Percentiles rank a stretch among this genome's conserved stretches.
These are phyloP conservation scores for Carnegiea gigantea DNA, from an alignment of 179 eudicot genomes.

Conservation along the genomic window DNA sequence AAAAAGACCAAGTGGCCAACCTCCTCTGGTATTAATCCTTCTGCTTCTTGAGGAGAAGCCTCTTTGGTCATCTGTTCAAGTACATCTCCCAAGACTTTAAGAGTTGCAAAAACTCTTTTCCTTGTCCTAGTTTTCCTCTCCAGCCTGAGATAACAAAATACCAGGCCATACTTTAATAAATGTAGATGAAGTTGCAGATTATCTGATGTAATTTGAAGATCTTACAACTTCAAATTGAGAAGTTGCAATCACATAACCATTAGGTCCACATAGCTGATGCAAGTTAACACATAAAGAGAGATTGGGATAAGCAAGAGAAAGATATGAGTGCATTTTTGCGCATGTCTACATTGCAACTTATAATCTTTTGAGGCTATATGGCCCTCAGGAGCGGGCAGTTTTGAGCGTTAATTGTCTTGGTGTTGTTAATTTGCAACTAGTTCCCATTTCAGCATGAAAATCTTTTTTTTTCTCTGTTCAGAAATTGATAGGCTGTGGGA, in stretches of 20 bases:
- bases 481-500: not conserved
- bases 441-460: not conserved
- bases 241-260: not conserved
- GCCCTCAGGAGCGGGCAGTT: not conserved
- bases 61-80: conserved; percentile 85
- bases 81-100: conserved; percentile 82
- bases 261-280: not conserved
- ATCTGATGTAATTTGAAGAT: not conserved
- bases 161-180: not conserved
- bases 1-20: conserved; percentile 33
- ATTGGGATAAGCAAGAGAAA: not conserved
- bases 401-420: not conserved
- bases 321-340: not conserved
- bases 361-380: not conserved
- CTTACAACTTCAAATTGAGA: too few relatives aligned
- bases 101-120: conserved; percentile 88
- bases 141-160: conserved; percentile 46
- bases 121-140: conserved; percentile 89
- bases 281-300: not conserved
- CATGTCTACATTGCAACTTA: not conserved
- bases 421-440: not conserved
- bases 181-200: not conserved
- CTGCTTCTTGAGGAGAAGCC: conserved; percentile 89
- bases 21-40: conserved; percentile 84
- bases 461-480: not conserved